A percentile compares a stretch with the other conserved stretches of the same genome.
phyloP scores from a whole-genome alignment of 352 stramenopile species.

The Phytophthora meadii region DNA sequence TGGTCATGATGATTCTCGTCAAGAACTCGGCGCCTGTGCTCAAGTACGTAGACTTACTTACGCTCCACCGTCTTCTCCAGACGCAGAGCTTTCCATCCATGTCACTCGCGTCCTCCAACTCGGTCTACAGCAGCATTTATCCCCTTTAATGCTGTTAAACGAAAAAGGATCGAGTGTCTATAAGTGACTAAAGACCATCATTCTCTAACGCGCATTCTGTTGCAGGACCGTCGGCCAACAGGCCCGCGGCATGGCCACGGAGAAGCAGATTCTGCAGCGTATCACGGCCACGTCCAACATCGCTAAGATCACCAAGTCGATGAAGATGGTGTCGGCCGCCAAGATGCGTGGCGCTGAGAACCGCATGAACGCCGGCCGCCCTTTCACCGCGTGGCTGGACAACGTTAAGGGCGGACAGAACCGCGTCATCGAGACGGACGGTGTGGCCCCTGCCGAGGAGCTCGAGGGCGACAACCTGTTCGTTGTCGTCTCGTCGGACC shows the following conservation, averaged over 20 bases:
- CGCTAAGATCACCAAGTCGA: slow-evolving; percentile 99
- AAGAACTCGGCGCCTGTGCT: slow-evolving; percentile 58
- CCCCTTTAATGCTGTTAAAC: slow-evolving; percentile 11
- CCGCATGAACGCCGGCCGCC: slow-evolving; percentile 80
- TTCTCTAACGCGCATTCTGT: slow-evolving; percentile 6
- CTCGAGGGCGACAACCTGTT: slow-evolving; percentile 91
- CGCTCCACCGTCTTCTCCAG: neutral
- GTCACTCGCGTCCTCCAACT: neutral
- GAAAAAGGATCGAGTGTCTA: slow-evolving; percentile 3
- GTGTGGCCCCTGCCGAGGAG: slow-evolving; percentile 84
- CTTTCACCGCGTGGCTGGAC: slow-evolving; percentile 87
- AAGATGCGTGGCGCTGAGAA: slow-evolving; percentile 98
- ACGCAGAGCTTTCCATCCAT: slow-evolving; percentile 3
- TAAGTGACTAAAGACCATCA: slow-evolving; percentile 3
- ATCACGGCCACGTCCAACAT: slow-evolving; percentile 99
- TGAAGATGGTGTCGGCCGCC: slow-evolving; percentile 99
- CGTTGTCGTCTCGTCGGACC: slow-evolving; percentile 97
- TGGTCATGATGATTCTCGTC: slow-evolving; percentile 60
- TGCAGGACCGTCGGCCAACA: slow-evolving; percentile 73
- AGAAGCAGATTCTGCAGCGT: slow-evolving; percentile 98
- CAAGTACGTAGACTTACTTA: slow-evolving; percentile 47
- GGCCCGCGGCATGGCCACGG: slow-evolving; percentile 96
- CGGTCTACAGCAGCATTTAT: neutral
- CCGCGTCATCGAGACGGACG: slow-evolving; percentile 90
- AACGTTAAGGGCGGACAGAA: slow-evolving; percentile 80